Percentiles rank a stretch among this genome's conserved stretches.
phyloP scores from a whole-genome alignment of 345 rosid genomes.

The Sisymbrium irio region DNA sequence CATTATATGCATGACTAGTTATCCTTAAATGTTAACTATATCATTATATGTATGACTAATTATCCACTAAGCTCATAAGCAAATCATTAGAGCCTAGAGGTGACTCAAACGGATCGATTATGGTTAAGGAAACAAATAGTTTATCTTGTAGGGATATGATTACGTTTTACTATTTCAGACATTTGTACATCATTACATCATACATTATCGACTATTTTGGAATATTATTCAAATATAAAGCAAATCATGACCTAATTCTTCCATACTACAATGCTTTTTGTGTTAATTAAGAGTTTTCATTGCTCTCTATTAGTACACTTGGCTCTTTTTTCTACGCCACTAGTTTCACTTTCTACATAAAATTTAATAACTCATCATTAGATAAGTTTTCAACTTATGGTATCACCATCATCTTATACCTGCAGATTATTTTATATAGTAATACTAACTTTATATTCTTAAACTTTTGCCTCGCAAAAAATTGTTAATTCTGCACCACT shows the following conservation, averaged over 20 bases:
- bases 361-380: constrained; percentile 14
- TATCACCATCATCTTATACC: constrained; percentile 16
- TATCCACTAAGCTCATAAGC: constrained; percentile 15
- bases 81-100: constrained; percentile 8
- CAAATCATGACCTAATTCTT: constrained; percentile 36
- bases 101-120: constrained; percentile 20
- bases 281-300: not conserved
- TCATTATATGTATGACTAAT: constrained; percentile 15
- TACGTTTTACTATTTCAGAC: constrained; percentile 24
- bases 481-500: constrained; percentile 31
- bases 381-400: constrained; percentile 13
- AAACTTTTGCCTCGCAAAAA: not conserved
- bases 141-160: constrained; percentile 26
- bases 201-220: constrained; percentile 15
- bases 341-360: constrained; percentile 17
- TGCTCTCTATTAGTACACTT: constrained; percentile 15
- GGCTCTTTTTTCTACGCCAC: constrained; percentile 30
- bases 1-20: too few relatives aligned
- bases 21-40: not conserved
- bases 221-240: constrained; percentile 5
- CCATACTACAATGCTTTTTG: constrained; percentile 12
- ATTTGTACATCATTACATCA: constrained; percentile 19
- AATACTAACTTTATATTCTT: constrained; percentile 1
- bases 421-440: constrained; percentile 1
- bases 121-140: constrained; percentile 12